A percentile compares a stretch with the other conserved stretches of the same genome.
Conservation (phyloP, 306 rosid species). For the Begonia fuchsioides region DNA sequence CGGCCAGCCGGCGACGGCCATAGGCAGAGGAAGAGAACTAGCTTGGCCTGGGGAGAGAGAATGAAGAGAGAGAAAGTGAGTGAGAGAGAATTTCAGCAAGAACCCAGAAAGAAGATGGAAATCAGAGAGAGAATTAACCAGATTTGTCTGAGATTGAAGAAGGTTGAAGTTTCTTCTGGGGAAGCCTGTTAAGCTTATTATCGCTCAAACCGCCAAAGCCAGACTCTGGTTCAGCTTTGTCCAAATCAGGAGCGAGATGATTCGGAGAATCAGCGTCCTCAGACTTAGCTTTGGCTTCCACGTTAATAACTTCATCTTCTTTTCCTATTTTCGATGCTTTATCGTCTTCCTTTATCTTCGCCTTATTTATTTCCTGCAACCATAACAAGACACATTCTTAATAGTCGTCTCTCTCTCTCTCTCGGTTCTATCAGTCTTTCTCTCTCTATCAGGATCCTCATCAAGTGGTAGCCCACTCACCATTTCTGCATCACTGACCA, state of each 20-base stretch:
- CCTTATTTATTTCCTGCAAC: conserved; percentile 44
- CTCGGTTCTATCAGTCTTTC: no score
- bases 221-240: conserved; percentile 46
- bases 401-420: not conserved
- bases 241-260: conserved; percentile 43
- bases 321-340: conserved; percentile 30
- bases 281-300: conserved; percentile 23
- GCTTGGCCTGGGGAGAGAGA: conserved; percentile 35
- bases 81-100: conserved; percentile 3
- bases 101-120: not conserved
- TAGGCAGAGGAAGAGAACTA: conserved; percentile 49
- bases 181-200: conserved; percentile 35
- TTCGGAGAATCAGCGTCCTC: conserved; percentile 43
- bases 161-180: conserved; percentile 16
- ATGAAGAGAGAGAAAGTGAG: not conserved
- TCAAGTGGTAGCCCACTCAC: conserved; percentile 43
- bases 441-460: not conserved
- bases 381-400: conserved; percentile 5
- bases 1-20: conserved; percentile 77
- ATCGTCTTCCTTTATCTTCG: conserved; percentile 38
- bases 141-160: conserved; percentile 34
- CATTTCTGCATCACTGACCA: conserved; percentile 40
- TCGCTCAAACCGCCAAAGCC: conserved; percentile 19
- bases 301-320: conserved; percentile 25
- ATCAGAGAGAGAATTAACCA: conserved; percentile 18